Evolutionary conservation across 1,284 basidiomycete species (phyloP).

Genomic region (Bondarzewia mesenterica): DNA sequence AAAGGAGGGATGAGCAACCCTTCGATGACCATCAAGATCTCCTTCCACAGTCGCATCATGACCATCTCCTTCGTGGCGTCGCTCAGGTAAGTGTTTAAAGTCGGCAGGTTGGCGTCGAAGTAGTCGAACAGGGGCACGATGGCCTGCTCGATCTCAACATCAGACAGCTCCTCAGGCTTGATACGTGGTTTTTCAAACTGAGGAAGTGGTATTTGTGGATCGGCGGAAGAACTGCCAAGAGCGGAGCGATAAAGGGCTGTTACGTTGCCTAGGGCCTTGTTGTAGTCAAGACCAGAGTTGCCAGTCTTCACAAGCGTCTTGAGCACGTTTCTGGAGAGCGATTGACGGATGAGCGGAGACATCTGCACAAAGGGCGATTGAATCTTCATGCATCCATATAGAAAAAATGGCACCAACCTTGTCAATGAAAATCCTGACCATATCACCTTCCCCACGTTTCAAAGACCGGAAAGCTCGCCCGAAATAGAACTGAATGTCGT

Average conservation of each 20-base stretch:
- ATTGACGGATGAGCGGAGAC: constrained; percentile 89
- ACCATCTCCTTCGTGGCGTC: constrained; percentile 87
- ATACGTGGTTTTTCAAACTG: constrained; percentile 60
- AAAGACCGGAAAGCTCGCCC: constrained; percentile 92
- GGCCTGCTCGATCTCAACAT: constrained; percentile 92
- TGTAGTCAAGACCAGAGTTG: constrained; percentile 66
- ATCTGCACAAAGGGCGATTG: constrained; percentile 49
- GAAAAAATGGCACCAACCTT: constrained; percentile 50
- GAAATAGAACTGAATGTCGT: constrained; percentile 97
- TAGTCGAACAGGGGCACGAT: constrained; percentile 94
- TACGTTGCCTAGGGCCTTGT: constrained; percentile 74
- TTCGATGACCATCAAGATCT: constrained; percentile 86
- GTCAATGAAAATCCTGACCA: constrained; percentile 95
- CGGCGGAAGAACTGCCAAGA: constrained; percentile 51
- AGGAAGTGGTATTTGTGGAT: constrained; percentile 76
- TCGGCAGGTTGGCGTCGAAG: constrained; percentile 90
- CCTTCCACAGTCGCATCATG: constrained; percentile 95
- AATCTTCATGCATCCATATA: constrained; percentile 1
- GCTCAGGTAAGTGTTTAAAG: constrained; percentile 83
- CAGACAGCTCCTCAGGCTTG: constrained; percentile 71
- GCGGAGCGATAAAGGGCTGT: constrained; percentile 76
- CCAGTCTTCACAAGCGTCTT: constrained; percentile 70
- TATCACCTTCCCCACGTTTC: constrained; percentile 92
- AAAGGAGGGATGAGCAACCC: constrained; percentile 87
- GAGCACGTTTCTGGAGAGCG: constrained; percentile 72